Percentiles rank a stretch among this genome's conserved stretches.
Evolutionary conservation across 2,329 filamentous ascomycete genomes (phyloP).

Genomic region (Lithohypha guttulata): DNA sequence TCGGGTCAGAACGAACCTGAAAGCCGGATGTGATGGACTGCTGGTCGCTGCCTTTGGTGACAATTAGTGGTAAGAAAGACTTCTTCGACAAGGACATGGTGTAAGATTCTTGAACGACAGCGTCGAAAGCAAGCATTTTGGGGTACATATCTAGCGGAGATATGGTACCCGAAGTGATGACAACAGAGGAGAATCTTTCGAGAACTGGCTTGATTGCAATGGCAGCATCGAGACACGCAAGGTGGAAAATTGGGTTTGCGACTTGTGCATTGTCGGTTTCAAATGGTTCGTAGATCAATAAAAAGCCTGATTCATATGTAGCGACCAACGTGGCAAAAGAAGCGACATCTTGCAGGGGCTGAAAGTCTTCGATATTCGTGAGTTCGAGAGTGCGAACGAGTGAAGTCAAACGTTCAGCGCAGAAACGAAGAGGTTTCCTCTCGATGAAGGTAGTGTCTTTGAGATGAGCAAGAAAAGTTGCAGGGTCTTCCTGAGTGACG

Average conservation of each 20-base stretch:
- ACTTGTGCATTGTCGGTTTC: constrained; percentile 93
- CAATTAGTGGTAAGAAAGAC: constrained; percentile 97
- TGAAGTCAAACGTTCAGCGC: constrained; percentile 86
- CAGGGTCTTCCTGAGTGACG: constrained; percentile 92
- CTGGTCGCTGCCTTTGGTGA: constrained; percentile 90
- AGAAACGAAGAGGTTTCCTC: constrained; percentile 84
- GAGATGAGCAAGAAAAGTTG: constrained; percentile 83
- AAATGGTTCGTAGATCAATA: constrained; percentile 92
- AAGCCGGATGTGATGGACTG: constrained; percentile 87
- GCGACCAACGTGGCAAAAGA: constrained; percentile 93
- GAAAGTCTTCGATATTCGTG: constrained; percentile 96
- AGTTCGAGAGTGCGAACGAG: constrained; percentile 90
- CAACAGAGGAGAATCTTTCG: constrained; percentile 92
- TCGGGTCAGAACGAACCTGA: constrained; percentile 87
- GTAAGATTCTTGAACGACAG: constrained; percentile 94
- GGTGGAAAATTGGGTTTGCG: constrained; percentile 92
- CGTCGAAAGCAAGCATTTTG: constrained; percentile 89
- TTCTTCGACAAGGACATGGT: constrained; percentile 86
- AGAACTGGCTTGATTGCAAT: constrained; percentile 98
- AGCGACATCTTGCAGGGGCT: constrained; percentile 91
- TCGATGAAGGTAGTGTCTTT: constrained; percentile 97
- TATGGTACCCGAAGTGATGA: constrained; percentile 95
- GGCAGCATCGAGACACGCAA: constrained; percentile 90
- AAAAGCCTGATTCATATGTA: constrained; percentile 92
- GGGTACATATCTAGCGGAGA: constrained; percentile 98